A percentile compares a stretch with the other conserved stretches of the same genome.
Conservation (phyloP, 164 flowering plant species). For the Cinnamomum micranthum region DNA sequence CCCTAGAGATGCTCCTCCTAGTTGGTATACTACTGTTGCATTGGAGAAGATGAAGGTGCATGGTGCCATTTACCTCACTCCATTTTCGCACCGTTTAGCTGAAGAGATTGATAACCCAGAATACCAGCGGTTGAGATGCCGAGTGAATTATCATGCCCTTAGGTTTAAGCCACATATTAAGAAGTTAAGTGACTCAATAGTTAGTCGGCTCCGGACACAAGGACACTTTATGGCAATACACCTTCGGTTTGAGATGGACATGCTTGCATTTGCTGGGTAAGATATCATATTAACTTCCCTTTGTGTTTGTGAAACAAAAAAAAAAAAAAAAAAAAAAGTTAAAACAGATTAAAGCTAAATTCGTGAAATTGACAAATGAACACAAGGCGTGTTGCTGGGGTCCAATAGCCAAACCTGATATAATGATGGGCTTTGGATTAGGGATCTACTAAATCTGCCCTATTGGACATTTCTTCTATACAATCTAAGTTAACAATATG, state of each 20-base stretch:
- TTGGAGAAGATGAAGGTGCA: constrained; percentile 86
- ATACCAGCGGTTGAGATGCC: constrained; percentile 90
- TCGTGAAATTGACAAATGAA: too few species aligned
- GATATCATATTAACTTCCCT: constrained; percentile 15
- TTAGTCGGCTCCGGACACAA: constrained; percentile 74
- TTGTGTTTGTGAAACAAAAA: constrained; percentile 3
- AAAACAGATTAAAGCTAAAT: too few species aligned
- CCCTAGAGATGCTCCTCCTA: constrained; percentile 90
- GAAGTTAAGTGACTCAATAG: constrained; percentile 76
- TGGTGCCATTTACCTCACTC: constrained; percentile 94
- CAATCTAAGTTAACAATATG: too few species aligned
- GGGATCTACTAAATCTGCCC: too few species aligned
- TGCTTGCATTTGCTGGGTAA: constrained; percentile 99
- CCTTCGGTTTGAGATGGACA: constrained; percentile 99
- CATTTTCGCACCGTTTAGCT: constrained; percentile 93
- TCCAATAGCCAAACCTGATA: too few species aligned
- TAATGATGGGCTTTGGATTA: too few species aligned
- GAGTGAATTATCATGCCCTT: constrained; percentile 96
- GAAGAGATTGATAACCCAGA: constrained; percentile 96
- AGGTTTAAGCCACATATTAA: constrained; percentile 84
- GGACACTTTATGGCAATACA: constrained; percentile 99
- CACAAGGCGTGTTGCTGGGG: too few species aligned
- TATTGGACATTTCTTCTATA: too few species aligned
- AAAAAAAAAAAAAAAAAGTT: neutral
- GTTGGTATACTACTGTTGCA: constrained; percentile 84